Conservation (phyloP, 495 filamentous ascomycete genomes). For the Penicillium lagena region DNA sequence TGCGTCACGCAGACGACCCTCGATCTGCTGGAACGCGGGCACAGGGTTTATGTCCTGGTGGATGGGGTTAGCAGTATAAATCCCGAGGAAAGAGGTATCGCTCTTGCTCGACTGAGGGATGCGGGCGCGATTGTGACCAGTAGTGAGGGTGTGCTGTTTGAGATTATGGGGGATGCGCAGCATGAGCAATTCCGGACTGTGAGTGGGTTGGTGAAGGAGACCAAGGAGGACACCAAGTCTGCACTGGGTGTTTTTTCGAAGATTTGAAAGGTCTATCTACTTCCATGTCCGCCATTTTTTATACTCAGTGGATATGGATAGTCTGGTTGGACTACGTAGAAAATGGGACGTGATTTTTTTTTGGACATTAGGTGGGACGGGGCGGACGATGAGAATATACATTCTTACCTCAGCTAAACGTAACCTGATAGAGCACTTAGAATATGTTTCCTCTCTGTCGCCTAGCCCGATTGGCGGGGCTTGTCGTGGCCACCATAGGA, state of each 20-base stretch:
- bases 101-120: conserved; percentile 64
- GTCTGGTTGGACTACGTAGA: neutral
- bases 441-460: no score
- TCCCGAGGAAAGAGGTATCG: conserved; percentile 70
- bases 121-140: conserved; percentile 78
- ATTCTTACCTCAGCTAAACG: no score
- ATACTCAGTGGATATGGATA: no score
- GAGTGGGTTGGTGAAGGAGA: conserved; percentile 74
- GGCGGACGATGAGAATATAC: no score
- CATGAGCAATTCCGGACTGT: conserved; percentile 65
- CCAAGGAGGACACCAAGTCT: conserved; percentile 55
- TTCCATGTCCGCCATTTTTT: neutral
- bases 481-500: no score
- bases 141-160: conserved; percentile 89
- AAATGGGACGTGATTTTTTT: no score
- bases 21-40: conserved; percentile 66
- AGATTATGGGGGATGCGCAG: conserved; percentile 82
- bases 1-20: conserved; percentile 90
- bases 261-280: conserved; percentile 38
- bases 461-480: no score
- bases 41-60: conserved; percentile 82
- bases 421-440: no score
- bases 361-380: neutral
- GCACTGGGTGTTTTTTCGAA: conserved; percentile 60
- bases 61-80: conserved; percentile 89